Base-by-base conservation (phyloP, 2,329 filamentous ascomycete species). In the Penicillium sp. region DNA sequence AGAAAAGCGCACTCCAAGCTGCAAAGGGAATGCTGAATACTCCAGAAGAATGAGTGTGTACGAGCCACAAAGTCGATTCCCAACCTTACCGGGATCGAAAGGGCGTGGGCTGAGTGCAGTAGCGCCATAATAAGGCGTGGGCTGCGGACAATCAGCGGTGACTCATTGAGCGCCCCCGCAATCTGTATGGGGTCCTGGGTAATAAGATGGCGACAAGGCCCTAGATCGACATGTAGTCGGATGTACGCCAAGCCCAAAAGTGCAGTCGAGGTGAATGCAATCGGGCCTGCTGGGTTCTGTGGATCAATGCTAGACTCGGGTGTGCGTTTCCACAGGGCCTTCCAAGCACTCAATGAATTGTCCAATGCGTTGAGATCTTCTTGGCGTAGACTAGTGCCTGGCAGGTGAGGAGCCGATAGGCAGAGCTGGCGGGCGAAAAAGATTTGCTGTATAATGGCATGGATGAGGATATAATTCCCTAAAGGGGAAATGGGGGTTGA, bases 41-140 rank as follows among this genome's bases (percentile, higher is more conserved):
- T 72, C 74, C 73, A 76, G 50, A 74, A 71, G 37, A 74, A 70
- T 1, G 71, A 73, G 50, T 75, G 72, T 1, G 69, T 74, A 30
- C 65, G 64, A 2, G 73, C 71, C 25, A 76, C 72, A 34, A 73
- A 73, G 33, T 71, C 66, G 33, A 76, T 69, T 1, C 74, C 74
- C 6, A 76, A 62, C 27, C 72, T 64, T 2, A 76, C 70, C 0
- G 71, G 73, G 16, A 76, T 73, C 7, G 73, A 74, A 6, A 77
- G 61, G 9, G 72, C 72, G 40, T 76, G 72, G 0, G 70, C 69
- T n/a, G 71, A 71, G 47, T 76, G 72, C 2, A 76, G 53, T 2
- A 75, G 56, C 3, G 72, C 72, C 48, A 69, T 71, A 2, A 71
- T 69, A 9, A 75, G 59, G 20, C 67, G 61, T 16, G 68, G 65